These are phyloP conservation scores for Heliamphora exappendiculata DNA, from an alignment of 148 eudicot species.

Conservation along the genomic window DNA sequence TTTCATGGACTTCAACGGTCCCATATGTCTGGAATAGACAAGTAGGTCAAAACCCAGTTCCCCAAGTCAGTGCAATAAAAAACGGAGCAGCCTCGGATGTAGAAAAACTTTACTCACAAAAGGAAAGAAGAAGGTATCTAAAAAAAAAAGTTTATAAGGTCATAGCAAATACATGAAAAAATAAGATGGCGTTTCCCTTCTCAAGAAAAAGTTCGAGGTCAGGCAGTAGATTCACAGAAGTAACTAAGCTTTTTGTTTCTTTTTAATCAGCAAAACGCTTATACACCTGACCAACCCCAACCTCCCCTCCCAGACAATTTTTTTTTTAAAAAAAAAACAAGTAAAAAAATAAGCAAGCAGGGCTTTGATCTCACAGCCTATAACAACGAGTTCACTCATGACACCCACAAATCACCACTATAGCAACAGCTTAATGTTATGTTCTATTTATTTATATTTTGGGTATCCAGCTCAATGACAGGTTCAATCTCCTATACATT, in stretches of 20 bases:
- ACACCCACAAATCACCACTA: background rate
- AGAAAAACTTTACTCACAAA: background rate
- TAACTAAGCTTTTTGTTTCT: background rate
- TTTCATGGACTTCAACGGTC: conserved; percentile 52
- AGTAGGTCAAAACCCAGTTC: conserved; percentile 6
- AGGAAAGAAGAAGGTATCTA: background rate
- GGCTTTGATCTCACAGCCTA: background rate
- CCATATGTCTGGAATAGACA: conserved; percentile 70
- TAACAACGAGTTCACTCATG: background rate
- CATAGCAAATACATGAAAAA: background rate
- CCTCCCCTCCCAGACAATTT: background rate
- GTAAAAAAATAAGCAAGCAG: background rate
- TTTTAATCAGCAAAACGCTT: background rate
- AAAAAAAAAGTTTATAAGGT: background rate
- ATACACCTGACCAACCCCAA: background rate
- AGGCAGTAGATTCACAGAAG: background rate
- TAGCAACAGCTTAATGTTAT: background rate
- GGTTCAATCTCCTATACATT: background rate
- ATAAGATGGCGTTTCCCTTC: no score
- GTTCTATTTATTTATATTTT: background rate
- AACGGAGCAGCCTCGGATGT: background rate
- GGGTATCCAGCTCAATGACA: background rate
- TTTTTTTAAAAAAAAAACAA: no score
- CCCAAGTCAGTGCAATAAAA: background rate
- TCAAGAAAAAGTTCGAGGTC: background rate